Evolutionary conservation across 805 yeast species (phyloP).

Genomic region (Kodamaea nitidulidarum): DNA sequence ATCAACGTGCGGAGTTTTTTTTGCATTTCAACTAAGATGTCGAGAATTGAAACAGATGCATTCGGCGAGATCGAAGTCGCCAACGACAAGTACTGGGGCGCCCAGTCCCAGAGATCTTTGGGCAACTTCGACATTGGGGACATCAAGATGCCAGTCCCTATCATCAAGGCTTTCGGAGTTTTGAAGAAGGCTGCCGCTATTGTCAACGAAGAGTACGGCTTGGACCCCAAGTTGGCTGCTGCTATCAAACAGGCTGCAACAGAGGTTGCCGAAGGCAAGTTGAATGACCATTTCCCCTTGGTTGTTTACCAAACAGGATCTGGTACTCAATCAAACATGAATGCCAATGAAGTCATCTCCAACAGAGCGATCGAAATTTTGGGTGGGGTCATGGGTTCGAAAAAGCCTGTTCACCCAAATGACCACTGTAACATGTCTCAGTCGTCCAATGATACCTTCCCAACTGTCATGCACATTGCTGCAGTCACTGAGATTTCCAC

Average conservation of each 20-base stretch:
- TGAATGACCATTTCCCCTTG: slow-evolving; percentile 38
- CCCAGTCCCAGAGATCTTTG: slow-evolving; percentile 37
- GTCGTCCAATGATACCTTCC: slow-evolving; percentile 38
- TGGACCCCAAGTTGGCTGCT: slow-evolving; percentile 28
- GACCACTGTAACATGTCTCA: slow-evolving; percentile 40
- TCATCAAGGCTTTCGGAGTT: slow-evolving; percentile 33
- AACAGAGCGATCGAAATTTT: slow-evolving; percentile 38
- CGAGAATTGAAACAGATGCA: slow-evolving; percentile 36
- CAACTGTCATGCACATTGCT: slow-evolving; percentile 41
- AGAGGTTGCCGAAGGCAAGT: slow-evolving; percentile 37
- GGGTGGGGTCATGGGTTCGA: slow-evolving; percentile 35
- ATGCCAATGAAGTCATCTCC: slow-evolving; percentile 38
- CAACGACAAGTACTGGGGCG: slow-evolving; percentile 35
- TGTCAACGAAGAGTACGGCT: slow-evolving; percentile 33
- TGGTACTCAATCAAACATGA: slow-evolving; percentile 40
- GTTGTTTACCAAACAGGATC: slow-evolving; percentile 39
- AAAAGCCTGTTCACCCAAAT: slow-evolving; percentile 38
- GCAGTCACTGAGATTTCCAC: slow-evolving; percentile 33
- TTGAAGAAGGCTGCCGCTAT: slow-evolving; percentile 38
- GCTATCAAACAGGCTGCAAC: slow-evolving; percentile 37
- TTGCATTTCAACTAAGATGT: slow-evolving; percentile 7
- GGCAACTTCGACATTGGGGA: slow-evolving; percentile 38
- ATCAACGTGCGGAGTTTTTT: slow-evolving; percentile 4
- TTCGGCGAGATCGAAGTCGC: slow-evolving; percentile 36
- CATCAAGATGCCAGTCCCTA: slow-evolving; percentile 34